These are phyloP conservation scores for Cryphonectria japonica DNA, from an alignment of 2,329 filamentous ascomycete genomes.

Conservation along the genomic window DNA sequence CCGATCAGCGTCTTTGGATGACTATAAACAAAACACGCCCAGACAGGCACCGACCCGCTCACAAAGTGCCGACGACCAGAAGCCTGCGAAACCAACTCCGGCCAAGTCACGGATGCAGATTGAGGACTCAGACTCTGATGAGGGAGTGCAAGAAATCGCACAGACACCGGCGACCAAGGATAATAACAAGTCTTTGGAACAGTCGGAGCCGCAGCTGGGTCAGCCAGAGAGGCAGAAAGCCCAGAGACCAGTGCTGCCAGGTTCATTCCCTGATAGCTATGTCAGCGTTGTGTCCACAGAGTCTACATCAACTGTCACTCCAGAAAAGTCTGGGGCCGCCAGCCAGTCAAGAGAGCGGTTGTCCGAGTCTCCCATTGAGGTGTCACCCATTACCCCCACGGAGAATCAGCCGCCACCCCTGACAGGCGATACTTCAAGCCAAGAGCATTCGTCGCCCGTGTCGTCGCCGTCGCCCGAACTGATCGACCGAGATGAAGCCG, in stretches of 20 bases:
- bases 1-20: conserved; percentile 45
- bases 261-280: conserved; percentile 49
- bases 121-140: conserved; percentile 70
- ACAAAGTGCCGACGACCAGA: conserved; percentile 51
- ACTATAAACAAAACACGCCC: conserved; percentile 46
- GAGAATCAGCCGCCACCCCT: conserved; percentile 64
- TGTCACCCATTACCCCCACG: conserved; percentile 57
- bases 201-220: conserved; percentile 23
- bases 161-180: conserved; percentile 33
- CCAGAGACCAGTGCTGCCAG: conserved; percentile 43
- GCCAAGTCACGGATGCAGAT: conserved; percentile 67
- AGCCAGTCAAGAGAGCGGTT: conserved; percentile 48
- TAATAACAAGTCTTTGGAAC: conserved; percentile 15
- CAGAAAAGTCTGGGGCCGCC: conserved; percentile 39
- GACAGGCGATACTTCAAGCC: conserved; percentile 71
- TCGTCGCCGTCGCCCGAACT: conserved; percentile 69
- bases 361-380: conserved; percentile 70
- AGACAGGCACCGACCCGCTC: conserved; percentile 47
- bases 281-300: conserved; percentile 37
- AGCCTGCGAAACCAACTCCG: conserved; percentile 52
- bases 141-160: conserved; percentile 45
- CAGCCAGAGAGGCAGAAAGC: conserved; percentile 39
- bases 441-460: conserved; percentile 63
- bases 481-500: conserved; percentile 51
- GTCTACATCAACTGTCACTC: conserved; percentile 36